phyloP scores from a whole-genome alignment of 23 red algal genomes.

The Gracilariopsis chorda region DNA sequence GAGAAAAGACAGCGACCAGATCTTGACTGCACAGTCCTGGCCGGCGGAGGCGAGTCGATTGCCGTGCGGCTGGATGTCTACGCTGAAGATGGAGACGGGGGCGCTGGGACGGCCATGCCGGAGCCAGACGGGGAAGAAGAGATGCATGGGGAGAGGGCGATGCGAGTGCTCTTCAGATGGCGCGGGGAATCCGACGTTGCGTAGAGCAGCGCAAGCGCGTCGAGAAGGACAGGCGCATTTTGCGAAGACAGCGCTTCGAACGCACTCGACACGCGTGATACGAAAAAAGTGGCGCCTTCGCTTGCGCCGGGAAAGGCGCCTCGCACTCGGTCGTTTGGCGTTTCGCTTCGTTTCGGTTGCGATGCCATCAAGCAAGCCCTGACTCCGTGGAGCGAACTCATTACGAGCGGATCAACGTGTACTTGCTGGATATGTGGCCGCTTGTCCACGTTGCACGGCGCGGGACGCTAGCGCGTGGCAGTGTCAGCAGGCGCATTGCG shows the following conservation, averaged over 20 bases:
- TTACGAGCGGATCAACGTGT: no score
- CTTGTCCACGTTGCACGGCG: no score
- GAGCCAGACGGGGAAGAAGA: constrained; percentile 82
- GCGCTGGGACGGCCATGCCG: constrained; percentile 57
- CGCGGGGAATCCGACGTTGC: neutral
- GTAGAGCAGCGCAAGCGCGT: neutral
- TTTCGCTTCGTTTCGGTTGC: no score
- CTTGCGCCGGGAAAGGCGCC: neutral
- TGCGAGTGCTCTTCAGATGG: neutral
- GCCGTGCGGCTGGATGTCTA: constrained; percentile 72
- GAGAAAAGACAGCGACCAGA: constrained; percentile 81
- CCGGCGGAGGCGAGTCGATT: constrained; percentile 89
- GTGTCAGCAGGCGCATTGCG: no score
- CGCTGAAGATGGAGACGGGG: constrained; percentile 66
- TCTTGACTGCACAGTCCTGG: constrained; percentile 85
- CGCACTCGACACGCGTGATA: neutral
- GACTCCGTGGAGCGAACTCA: no score
- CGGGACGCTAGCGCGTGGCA: no score
- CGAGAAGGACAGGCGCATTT: neutral
- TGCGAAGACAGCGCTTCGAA: neutral
- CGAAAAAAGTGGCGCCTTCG: neutral
- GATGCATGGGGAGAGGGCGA: constrained; percentile 40
- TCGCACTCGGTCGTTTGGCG: no score
- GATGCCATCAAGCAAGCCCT: no score
- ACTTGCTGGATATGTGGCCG: no score